Evolutionary conservation across 2,329 filamentous ascomycete species (phyloP), one percentile per base, ranked within the genome.

Genomic region (Trichoderma semiorbis): DNA sequence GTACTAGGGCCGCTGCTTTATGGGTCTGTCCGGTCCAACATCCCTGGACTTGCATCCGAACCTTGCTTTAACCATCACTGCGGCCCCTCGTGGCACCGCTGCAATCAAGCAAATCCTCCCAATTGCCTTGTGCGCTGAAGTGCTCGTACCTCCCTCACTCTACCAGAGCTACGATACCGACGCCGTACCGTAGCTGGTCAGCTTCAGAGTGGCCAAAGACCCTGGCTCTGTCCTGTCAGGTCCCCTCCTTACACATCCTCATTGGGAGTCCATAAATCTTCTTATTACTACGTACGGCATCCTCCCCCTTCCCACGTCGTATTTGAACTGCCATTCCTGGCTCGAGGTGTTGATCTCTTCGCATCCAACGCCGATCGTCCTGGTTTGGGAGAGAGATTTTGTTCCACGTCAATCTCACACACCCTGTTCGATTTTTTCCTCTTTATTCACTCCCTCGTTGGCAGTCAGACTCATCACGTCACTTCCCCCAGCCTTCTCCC

Each of bases 41-140:
- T 63, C 68, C 61, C 61, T 64, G 60, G 60, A 32, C 47, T 24
- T 70, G 68, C 60, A 64, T 63, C 39, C 24, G 32, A 70, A 64
- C 60, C 68, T 43, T 70, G 60, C 68, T 53, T 28, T 10, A 34
- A 53, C 14, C 67, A 21, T 36, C 60, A 60, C 21, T 47, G 47
- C 47, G 60, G n/a, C 68, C 47, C 68, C 60, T 64, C 68, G 68
- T 70, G 60, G 68, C 60, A 64, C 58, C 47, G 50, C 60, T 70
- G 60, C 28, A 47, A 32, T 36, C 36, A 21, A 32, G 43, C 32
- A 28, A 28, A 69, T 12, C 68, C 43, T 18, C 57, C 39, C 67
- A 36, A 50, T 34, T 62, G 30, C 43, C 18, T 36, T 60, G 39
- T 18, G 16, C 36, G 28, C 39, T 58, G 28, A 60, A 12, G 28